Evolutionary conservation across 306 rosid genomes (phyloP).

Genomic region (Rosa multiflora): DNA sequence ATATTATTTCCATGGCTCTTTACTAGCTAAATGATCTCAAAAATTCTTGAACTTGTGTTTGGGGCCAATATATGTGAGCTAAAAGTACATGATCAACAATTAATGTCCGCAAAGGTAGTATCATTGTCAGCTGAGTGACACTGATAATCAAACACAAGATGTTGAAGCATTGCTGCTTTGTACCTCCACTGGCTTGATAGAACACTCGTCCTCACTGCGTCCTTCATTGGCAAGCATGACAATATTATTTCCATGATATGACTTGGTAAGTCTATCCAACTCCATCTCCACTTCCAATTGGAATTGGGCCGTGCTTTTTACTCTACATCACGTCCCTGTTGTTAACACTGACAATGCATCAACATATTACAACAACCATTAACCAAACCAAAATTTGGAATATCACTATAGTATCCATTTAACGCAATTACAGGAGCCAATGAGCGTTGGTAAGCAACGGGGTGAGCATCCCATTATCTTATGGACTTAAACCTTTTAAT

Average conservation of each 20-base stretch:
- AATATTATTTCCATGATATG: background rate
- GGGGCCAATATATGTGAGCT: background rate
- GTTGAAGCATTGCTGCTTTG: background rate
- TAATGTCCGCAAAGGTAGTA: background rate
- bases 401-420: background rate
- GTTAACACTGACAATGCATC: background rate
- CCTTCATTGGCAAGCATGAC: background rate
- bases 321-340: background rate
- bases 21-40: background rate
- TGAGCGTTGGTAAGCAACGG: background rate
- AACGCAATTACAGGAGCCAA: background rate
- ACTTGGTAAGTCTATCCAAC: background rate
- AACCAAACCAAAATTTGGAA: background rate
- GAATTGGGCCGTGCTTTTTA: background rate
- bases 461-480: background rate
- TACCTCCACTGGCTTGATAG: conserved; percentile 12
- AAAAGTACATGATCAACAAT: background rate
- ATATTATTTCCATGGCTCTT: background rate
- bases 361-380: background rate
- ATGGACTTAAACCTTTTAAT: background rate
- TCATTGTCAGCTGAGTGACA: background rate
- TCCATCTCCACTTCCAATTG: background rate
- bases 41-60: background rate
- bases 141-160: background rate
- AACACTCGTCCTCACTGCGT: background rate